Conservation (phyloP, 179 eudicot species). For the Corrigiola litoralis region DNA sequence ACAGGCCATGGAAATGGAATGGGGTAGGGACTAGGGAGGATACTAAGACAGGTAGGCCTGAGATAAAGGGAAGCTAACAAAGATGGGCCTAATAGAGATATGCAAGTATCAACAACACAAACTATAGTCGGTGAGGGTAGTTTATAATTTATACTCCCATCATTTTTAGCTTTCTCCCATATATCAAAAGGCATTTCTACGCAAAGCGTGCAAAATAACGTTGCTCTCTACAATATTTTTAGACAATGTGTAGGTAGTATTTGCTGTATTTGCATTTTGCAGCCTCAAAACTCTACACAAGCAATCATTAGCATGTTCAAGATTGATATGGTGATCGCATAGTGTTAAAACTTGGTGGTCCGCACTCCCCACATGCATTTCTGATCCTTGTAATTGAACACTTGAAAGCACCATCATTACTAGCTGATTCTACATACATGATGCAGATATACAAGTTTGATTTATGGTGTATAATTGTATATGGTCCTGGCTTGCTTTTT, state of each 20-base stretch:
- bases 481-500: no score
- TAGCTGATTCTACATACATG: conserved; percentile 6
- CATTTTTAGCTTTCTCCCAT: background rate
- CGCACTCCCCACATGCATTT: conserved; percentile 35
- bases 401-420: conserved; percentile 29
- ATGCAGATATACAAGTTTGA: conserved; percentile 11
- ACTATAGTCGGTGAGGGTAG: background rate
- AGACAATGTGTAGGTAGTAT: conserved; percentile 6
- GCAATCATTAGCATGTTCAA: conserved; percentile 14
- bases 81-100: conserved; percentile 11
- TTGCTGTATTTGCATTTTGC: conserved; percentile 15
- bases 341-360: conserved; percentile 16
- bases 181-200: background rate
- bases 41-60: conserved; percentile 8
- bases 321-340: background rate
- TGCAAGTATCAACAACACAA: conserved; percentile 6
- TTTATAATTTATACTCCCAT: background rate
- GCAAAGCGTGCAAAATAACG: background rate
- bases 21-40: background rate
- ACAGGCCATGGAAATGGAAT: background rate
- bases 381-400: conserved; percentile 28
- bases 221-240: background rate
- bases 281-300: conserved; percentile 1
- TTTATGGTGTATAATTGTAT: background rate
- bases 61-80: conserved; percentile 15